Evolutionary conservation across 345 rosid species (phyloP).

Genomic region (Brassica rapa): DNA sequence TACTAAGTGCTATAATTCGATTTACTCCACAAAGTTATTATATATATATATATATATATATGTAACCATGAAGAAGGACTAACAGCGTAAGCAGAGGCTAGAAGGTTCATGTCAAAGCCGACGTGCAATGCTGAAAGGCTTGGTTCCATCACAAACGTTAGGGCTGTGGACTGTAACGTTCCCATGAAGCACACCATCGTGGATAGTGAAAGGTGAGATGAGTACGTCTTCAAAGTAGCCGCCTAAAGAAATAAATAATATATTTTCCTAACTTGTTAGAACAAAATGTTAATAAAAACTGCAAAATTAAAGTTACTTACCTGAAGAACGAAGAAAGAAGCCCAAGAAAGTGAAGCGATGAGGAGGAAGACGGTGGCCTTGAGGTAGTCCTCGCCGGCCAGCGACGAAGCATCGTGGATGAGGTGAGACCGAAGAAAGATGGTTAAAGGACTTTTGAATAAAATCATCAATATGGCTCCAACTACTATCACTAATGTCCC

Average conservation of each 20-base stretch:
- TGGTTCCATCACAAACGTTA: slow-evolving; percentile 79
- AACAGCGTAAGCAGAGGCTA: slow-evolving; percentile 94
- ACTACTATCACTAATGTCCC: slow-evolving; percentile 84
- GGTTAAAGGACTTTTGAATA: slow-evolving; percentile 68
- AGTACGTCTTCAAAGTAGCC: slow-evolving; percentile 76
- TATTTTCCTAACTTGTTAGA: slow-evolving; percentile 5
- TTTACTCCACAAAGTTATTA: neutral
- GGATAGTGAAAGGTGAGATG: slow-evolving; percentile 85
- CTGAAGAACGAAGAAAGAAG: slow-evolving; percentile 79
- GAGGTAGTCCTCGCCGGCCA: slow-evolving; percentile 49
- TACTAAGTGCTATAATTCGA: neutral
- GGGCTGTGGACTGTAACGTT: slow-evolving; percentile 81
- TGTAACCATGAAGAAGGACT: slow-evolving; percentile 6
- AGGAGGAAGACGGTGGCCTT: slow-evolving; percentile 77
- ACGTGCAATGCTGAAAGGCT: slow-evolving; percentile 62
- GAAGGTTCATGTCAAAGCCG: slow-evolving; percentile 93
- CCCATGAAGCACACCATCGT: slow-evolving; percentile 79
- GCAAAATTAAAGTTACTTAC: slow-evolving; percentile 27
- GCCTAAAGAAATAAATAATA: slow-evolving; percentile 43
- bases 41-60: neutral
- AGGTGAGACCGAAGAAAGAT: slow-evolving; percentile 62
- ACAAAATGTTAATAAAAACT: neutral
- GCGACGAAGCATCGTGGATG: slow-evolving; percentile 23
- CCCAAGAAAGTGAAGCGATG: slow-evolving; percentile 90
- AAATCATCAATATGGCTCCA: slow-evolving; percentile 84